phyloP scores from a whole-genome alignment of 2,329 filamentous ascomycete genomes.

The Diaporthe nobilis region DNA sequence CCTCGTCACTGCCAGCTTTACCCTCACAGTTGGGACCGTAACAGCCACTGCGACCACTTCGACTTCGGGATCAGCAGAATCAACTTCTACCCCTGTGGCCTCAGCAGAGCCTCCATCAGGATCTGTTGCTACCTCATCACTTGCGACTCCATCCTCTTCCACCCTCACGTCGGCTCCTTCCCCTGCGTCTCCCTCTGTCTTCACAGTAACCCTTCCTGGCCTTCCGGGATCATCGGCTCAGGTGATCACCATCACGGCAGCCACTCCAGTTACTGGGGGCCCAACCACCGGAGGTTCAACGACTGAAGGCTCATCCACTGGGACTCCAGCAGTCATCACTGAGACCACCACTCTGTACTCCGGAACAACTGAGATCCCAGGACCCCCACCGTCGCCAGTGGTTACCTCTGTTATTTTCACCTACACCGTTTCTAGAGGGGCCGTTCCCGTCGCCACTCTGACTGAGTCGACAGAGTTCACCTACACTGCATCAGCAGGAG shows the following conservation, averaged over 20 bases:
- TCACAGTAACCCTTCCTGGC: constrained; percentile 39
- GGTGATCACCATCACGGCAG: constrained; percentile 38
- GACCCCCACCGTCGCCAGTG: constrained; percentile 14
- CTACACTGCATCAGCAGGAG: constrained; percentile 24
- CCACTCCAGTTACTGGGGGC: constrained; percentile 19
- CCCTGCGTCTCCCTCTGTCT: constrained; percentile 14
- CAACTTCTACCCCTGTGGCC: background rate
- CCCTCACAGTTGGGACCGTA: constrained; percentile 39
- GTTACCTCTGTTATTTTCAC: constrained; percentile 44
- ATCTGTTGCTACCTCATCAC: background rate
- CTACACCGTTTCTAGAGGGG: constrained; percentile 44
- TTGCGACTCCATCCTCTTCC: background rate
- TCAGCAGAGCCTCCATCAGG: constrained; percentile 24
- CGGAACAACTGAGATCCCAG: constrained; percentile 37
- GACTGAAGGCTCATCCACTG: background rate
- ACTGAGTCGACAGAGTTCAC: constrained; percentile 38
- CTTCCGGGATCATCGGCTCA: constrained; percentile 27
- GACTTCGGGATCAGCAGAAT: background rate
- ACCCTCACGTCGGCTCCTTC: background rate
- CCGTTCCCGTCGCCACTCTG: constrained; percentile 35
- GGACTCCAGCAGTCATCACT: background rate
- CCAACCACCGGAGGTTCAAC: constrained; percentile 11
- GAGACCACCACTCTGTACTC: constrained; percentile 18
- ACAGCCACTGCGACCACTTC: background rate
- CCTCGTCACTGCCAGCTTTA: constrained; percentile 45